phyloP scores from a whole-genome alignment of 2,329 filamentous ascomycete species.

The Beauveria bassiana region DNA sequence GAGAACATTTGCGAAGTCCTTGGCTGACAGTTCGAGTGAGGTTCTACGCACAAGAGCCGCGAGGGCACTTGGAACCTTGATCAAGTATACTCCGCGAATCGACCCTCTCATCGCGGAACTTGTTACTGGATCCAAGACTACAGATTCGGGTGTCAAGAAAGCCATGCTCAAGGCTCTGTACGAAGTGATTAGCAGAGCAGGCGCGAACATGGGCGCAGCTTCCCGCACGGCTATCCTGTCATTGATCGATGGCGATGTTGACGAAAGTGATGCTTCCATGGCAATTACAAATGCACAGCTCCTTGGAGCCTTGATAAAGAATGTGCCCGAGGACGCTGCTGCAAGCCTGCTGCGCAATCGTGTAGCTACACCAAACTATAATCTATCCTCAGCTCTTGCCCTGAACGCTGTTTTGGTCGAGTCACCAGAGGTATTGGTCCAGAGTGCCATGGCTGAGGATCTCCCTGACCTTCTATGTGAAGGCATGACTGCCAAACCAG shows the following conservation, averaged over 20 bases:
- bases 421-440: constrained; percentile 61
- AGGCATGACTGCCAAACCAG: constrained; percentile 69
- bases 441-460: constrained; percentile 61
- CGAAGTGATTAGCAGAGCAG: constrained; percentile 92
- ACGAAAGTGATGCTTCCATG: constrained; percentile 69
- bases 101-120: constrained; percentile 90
- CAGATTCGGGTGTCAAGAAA: constrained; percentile 75
- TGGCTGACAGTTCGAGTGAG: constrained; percentile 90
- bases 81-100: constrained; percentile 89
- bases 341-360: constrained; percentile 55
- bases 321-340: constrained; percentile 67
- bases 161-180: constrained; percentile 97
- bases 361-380: constrained; percentile 70
- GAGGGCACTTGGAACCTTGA: constrained; percentile 87
- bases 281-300: constrained; percentile 85
- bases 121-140: constrained; percentile 88
- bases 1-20: constrained; percentile 90
- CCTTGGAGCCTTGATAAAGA: constrained; percentile 82
- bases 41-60: constrained; percentile 79
- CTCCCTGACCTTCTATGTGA: constrained; percentile 69
- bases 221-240: constrained; percentile 79
- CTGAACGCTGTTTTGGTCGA: constrained; percentile 86
- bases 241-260: constrained; percentile 78
- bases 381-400: constrained; percentile 70
- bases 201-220: constrained; percentile 86